Evolutionary conservation across 2,329 filamentous ascomycete species (phyloP).

Genomic region (Penicillium sp.): DNA sequence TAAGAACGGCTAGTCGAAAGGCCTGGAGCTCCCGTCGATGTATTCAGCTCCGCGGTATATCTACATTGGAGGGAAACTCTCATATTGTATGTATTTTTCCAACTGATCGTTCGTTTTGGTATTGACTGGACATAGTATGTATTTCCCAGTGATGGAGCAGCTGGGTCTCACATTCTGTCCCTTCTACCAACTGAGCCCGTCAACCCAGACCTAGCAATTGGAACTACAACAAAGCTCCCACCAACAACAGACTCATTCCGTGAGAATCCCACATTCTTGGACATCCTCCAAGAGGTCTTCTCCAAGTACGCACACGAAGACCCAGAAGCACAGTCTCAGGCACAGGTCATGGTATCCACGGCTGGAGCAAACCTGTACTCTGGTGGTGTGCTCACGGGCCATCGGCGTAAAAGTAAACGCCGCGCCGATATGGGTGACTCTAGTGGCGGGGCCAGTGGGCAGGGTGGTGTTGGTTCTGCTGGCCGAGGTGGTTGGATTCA

Average conservation of each 20-base stretch:
- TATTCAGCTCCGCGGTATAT: constrained; percentile 31
- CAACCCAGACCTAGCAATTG: constrained; percentile 54
- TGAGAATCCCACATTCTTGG: constrained; percentile 57
- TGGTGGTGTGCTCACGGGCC: constrained; percentile 51
- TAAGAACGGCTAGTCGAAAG: constrained; percentile 22
- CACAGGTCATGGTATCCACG: constrained; percentile 59
- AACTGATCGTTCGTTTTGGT: constrained; percentile 1
- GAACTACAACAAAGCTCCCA: constrained; percentile 54
- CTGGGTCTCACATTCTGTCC: constrained; percentile 51
- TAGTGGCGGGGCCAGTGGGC: constrained; percentile 57
- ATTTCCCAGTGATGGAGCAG: constrained; percentile 45
- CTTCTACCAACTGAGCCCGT: constrained; percentile 57
- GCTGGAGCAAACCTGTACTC: constrained; percentile 55
- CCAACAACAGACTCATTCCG: constrained; percentile 57
- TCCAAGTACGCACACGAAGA: constrained; percentile 55
- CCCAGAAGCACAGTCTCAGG: constrained; percentile 58
- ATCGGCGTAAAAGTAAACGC: constrained; percentile 32
- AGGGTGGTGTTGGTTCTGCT: constrained; percentile 58
- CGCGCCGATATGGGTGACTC: constrained; percentile 45
- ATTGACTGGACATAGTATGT: constrained; percentile 46
- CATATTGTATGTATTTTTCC: constrained; percentile 38
- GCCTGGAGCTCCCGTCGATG: constrained; percentile 18
- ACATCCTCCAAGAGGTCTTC: constrained; percentile 57
- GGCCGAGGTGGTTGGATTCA: constrained; percentile 63
- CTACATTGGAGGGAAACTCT: constrained; percentile 40